A percentile compares a stretch with the other conserved stretches of the same genome.
Conservation (phyloP, 805 yeast species). For the Wickerhamomyces mucosus region DNA sequence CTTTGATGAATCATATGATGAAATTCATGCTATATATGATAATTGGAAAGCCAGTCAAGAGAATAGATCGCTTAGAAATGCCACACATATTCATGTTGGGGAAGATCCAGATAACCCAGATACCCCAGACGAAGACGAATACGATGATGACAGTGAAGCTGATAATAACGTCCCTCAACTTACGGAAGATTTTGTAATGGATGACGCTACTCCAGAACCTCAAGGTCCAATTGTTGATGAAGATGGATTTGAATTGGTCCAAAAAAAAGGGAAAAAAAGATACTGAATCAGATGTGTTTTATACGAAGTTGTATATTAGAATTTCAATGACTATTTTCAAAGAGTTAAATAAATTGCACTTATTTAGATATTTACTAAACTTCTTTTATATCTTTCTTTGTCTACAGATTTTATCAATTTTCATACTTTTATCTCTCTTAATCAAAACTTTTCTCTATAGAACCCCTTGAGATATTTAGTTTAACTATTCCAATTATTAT, state of each 20-base stretch:
- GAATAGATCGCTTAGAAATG: conserved; percentile 21
- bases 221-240: conserved; percentile 75
- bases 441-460: no score
- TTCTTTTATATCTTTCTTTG: no score
- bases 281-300: conserved; percentile 11
- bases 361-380: no score
- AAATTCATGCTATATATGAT: conserved; percentile 49
- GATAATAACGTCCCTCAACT: conserved; percentile 21
- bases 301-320: not conserved
- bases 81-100: conserved; percentile 33
- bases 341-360: no score
- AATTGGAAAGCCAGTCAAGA: conserved; percentile 49
- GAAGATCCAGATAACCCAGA: conserved; percentile 60
- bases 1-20: conserved; percentile 36
- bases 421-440: no score
- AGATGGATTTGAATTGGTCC: conserved; percentile 89
- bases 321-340: not conserved
- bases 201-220: conserved; percentile 27
- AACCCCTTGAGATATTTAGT: no score
- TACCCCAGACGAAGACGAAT: conserved; percentile 37
- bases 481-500: no score
- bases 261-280: conserved; percentile 53
- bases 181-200: conserved; percentile 20
- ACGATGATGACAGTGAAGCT: conserved; percentile 35
- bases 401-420: no score